Evolutionary conservation across 2,329 filamentous ascomycete genomes (phyloP).

Genomic region (Apiospora kogelbergensis): DNA sequence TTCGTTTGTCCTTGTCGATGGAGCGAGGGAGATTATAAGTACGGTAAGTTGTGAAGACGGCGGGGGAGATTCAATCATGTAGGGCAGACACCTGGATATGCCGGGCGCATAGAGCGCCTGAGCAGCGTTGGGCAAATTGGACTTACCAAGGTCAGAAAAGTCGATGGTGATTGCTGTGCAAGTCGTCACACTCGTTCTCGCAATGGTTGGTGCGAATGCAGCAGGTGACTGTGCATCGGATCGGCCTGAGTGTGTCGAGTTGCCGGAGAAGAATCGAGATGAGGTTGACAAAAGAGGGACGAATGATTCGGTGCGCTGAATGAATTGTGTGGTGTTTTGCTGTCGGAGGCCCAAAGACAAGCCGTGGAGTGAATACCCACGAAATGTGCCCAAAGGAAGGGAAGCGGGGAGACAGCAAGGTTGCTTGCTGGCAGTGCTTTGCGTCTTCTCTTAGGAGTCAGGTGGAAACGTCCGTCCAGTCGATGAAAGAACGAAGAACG

Average conservation of each 20-base stretch:
- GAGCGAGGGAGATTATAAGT: background rate
- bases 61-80: background rate
- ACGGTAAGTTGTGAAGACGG: background rate
- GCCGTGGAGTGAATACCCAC: background rate
- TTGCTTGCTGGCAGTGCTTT: background rate
- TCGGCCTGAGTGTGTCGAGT: background rate
- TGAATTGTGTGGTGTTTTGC: background rate
- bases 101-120: background rate
- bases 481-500: no score
- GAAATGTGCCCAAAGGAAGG: background rate
- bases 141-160: background rate
- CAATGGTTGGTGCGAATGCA: background rate
- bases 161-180: background rate
- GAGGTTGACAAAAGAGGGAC: background rate
- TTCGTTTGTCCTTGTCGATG: background rate
- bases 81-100: background rate
- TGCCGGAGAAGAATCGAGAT: background rate
- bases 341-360: background rate
- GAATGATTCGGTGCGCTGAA: background rate
- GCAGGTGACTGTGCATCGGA: background rate
- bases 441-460: background rate
- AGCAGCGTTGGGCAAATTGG: background rate
- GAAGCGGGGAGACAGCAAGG: slow-evolving; percentile 4
- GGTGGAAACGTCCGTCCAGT: no score
- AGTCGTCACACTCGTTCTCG: background rate